Evolutionary conservation across 495 filamentous ascomycete species (phyloP).

Genomic region (Tuber aestivum): DNA sequence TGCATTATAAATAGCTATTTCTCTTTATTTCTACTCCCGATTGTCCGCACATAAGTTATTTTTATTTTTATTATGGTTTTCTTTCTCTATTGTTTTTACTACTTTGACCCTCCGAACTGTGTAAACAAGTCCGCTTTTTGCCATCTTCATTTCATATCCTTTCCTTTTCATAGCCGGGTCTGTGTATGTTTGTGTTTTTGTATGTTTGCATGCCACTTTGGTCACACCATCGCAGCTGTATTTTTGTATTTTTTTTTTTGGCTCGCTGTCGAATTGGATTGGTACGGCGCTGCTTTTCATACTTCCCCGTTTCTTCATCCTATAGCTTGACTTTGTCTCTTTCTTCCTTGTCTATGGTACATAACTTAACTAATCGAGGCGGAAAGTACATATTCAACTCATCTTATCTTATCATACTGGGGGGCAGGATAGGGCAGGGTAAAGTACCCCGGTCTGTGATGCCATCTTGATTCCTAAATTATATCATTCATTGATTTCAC

Average conservation of each 20-base stretch:
- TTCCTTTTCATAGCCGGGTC: conserved; percentile 13
- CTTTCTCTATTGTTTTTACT: conserved; percentile 21
- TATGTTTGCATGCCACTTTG: conserved; percentile 19
- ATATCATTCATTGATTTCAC: background rate
- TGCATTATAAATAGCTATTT: conserved; percentile 8
- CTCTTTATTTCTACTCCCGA: conserved; percentile 10
- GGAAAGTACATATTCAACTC: conserved; percentile 2
- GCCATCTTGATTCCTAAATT: too few relatives aligned
- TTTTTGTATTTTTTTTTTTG: conserved; percentile 10
- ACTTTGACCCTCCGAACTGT: conserved; percentile 16
- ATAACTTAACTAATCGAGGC: background rate
- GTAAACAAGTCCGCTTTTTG: conserved; percentile 18
- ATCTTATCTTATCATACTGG: background rate
- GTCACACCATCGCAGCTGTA: conserved; percentile 27
- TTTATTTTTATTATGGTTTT: conserved; percentile 19
- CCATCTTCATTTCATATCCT: conserved; percentile 20
- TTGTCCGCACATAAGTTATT: conserved; percentile 32
- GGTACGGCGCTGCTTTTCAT: conserved; percentile 1
- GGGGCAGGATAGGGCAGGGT: background rate
- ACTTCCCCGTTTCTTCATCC: background rate
- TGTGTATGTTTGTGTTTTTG: conserved; percentile 25
- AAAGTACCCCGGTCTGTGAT: background rate
- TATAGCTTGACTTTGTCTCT: background rate
- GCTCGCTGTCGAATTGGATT: background rate
- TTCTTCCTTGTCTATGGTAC: background rate